Evolutionary conservation across 2,329 filamentous ascomycete genomes (phyloP).

Genomic region (Exophiala lecanii-corni): DNA sequence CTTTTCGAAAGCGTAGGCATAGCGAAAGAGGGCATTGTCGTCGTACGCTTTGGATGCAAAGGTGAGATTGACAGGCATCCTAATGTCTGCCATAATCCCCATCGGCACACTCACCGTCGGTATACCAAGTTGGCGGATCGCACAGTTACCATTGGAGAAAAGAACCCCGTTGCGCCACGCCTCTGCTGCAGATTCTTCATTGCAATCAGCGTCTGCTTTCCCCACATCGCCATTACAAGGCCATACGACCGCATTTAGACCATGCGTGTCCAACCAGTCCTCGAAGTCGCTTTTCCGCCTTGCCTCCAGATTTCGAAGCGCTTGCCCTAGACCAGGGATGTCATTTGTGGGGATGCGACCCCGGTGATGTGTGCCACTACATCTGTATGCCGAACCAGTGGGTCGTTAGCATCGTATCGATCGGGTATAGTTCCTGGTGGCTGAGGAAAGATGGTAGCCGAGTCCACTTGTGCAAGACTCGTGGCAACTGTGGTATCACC

Average conservation of each 20-base stretch:
- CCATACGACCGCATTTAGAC: slow-evolving; percentile 42
- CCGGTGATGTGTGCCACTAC: slow-evolving; percentile 10
- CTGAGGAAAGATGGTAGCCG: slow-evolving; percentile 34
- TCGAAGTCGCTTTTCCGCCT: slow-evolving; percentile 48
- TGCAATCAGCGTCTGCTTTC: slow-evolving; percentile 41
- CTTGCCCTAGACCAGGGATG: slow-evolving; percentile 37
- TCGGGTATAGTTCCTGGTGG: slow-evolving; percentile 3
- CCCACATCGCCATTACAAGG: slow-evolving; percentile 48
- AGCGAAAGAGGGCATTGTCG: slow-evolving; percentile 26
- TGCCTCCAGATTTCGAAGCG: slow-evolving; percentile 44
- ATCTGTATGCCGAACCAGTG: slow-evolving; percentile 6
- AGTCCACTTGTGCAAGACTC: slow-evolving; percentile 38
- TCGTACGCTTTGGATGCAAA: slow-evolving; percentile 27
- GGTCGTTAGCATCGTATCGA: slow-evolving; percentile 1
- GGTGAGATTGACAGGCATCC: slow-evolving; percentile 28
- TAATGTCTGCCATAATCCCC: slow-evolving; percentile 25
- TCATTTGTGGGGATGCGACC: slow-evolving; percentile 38
- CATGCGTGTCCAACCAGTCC: slow-evolving; percentile 41
- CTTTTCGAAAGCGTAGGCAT: slow-evolving; percentile 27
- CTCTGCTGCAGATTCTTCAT: slow-evolving; percentile 29
- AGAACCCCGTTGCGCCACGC: slow-evolving; percentile 46
- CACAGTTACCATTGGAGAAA: slow-evolving; percentile 47
- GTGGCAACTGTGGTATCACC: slow-evolving; percentile 37
- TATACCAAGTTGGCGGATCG: slow-evolving; percentile 27
- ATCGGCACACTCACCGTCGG: slow-evolving; percentile 28